A percentile compares a stretch with the other conserved stretches of the same genome.
These are phyloP conservation scores for Acer yangbiense DNA, from an alignment of 345 rosid species.

Conservation along the genomic window DNA sequence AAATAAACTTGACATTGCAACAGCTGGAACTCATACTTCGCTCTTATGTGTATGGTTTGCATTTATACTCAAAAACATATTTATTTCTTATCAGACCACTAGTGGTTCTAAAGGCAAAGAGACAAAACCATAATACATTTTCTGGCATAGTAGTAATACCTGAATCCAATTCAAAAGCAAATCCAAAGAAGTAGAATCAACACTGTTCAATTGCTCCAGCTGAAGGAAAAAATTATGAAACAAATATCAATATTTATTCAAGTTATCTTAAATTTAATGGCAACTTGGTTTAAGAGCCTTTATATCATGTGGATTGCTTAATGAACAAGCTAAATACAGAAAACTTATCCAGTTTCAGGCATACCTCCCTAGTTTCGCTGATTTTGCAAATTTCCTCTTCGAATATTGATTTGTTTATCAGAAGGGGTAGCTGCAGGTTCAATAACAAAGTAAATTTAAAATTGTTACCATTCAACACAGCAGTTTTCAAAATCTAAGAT, in stretches of 20 bases:
- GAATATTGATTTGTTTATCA: conserved; percentile 53
- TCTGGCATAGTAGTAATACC: conserved; percentile 40
- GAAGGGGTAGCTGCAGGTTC: conserved; percentile 74
- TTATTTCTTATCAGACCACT: neutral
- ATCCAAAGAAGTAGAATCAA: conserved; percentile 48
- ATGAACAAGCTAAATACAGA: conserved; percentile 1
- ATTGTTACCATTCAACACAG: neutral
- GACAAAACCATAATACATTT: neutral
- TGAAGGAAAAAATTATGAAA: conserved; percentile 11
- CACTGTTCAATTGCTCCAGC: conserved; percentile 40
- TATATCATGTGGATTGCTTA: neutral
- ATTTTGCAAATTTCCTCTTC: conserved; percentile 63
- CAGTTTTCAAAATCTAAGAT: neutral
- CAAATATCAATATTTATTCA: conserved; percentile 2
- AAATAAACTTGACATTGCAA: neutral
- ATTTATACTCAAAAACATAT: neutral
- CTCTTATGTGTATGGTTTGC: neutral
- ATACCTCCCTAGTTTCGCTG: conserved; percentile 52
- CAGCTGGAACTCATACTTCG: neutral
- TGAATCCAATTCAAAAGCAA: conserved; percentile 81
- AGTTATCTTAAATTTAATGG: neutral
- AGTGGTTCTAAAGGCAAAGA: neutral
- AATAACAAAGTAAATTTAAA: conserved; percentile 11
- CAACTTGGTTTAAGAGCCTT: neutral
- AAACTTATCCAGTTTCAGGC: conserved; percentile 27